These are phyloP conservation scores for Vaccinium myrtillus DNA, from an alignment of 148 eudicot genomes.

Conservation along the genomic window DNA sequence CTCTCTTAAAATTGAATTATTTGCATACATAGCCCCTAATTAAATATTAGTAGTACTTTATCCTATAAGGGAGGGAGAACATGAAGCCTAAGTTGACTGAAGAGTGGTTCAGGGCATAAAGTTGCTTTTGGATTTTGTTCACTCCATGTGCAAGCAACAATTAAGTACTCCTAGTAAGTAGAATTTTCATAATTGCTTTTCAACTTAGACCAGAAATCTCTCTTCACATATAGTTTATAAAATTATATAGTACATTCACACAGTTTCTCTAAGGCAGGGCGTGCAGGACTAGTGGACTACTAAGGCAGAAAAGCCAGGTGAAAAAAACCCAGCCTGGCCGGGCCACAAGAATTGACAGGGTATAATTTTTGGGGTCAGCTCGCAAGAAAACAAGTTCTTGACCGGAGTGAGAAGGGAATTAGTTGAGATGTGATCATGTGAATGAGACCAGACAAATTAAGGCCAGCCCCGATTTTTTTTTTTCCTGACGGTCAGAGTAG, in stretches of 20 bases:
- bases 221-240: background rate
- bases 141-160: background rate
- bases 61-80: constrained; percentile 9
- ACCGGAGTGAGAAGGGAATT: no score
- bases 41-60: background rate
- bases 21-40: background rate
- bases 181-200: constrained; percentile 4
- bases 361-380: no score
- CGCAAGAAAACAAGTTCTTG: no score
- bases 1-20: background rate
- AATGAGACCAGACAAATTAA: no score
- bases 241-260: background rate
- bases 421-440: no score
- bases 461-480: no score
- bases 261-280: background rate
- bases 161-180: background rate
- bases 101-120: background rate
- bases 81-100: constrained; percentile 15
- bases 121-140: constrained; percentile 20
- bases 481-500: no score
- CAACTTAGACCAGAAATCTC: background rate
- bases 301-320: background rate
- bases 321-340: background rate
- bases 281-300: background rate
- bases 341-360: no score